A percentile compares a stretch with the other conserved stretches of the same genome.
phyloP scores from a whole-genome alignment of 2,329 filamentous ascomycete genomes.

The Penicillium occitanis region DNA sequence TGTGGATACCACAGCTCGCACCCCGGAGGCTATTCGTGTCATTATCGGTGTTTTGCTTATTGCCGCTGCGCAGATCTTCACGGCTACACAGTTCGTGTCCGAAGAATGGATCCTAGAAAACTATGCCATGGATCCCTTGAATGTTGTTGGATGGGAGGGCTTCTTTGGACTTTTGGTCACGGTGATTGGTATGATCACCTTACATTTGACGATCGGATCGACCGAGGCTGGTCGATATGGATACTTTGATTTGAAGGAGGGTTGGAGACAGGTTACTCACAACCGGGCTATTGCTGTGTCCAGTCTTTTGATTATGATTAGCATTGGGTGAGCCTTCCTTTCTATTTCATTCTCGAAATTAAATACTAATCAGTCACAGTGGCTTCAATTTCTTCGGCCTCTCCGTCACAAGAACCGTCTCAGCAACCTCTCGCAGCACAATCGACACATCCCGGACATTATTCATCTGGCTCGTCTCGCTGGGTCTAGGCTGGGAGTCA shows the following conservation, averaged over 20 bases:
- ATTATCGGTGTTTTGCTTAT: conserved; percentile 85
- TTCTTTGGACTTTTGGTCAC: conserved; percentile 85
- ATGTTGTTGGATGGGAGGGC: conserved; percentile 95
- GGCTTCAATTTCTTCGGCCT: conserved; percentile 99
- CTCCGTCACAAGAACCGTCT: conserved; percentile 84
- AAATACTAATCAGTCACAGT: conserved; percentile 45
- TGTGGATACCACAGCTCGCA: conserved; percentile 46
- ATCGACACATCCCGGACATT: conserved; percentile 94
- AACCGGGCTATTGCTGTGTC: conserved; percentile 71
- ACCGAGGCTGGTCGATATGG: conserved; percentile 73
- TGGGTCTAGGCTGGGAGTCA: conserved; percentile 90
- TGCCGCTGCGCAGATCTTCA: conserved; percentile 93
- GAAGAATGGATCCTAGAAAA: conserved; percentile 89
- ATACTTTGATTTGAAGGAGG: conserved; percentile 87
- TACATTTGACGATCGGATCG: conserved; percentile 74
- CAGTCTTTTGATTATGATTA: conserved; percentile 91
- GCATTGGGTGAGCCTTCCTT: conserved; percentile 71
- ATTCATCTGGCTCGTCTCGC: conserved; percentile 95
- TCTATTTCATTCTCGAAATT: neutral
- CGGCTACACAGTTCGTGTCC: conserved; percentile 90
- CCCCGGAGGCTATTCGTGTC: conserved; percentile 63
- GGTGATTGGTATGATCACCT: conserved; percentile 70
- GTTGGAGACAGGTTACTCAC: conserved; percentile 74
- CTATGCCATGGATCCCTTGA: conserved; percentile 78
- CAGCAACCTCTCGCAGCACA: conserved; percentile 88